Evolutionary conservation across 2,329 filamentous ascomycete species (phyloP), one percentile per base, ranked within the genome.

Genomic region (Colletotrichum plurivorum): DNA sequence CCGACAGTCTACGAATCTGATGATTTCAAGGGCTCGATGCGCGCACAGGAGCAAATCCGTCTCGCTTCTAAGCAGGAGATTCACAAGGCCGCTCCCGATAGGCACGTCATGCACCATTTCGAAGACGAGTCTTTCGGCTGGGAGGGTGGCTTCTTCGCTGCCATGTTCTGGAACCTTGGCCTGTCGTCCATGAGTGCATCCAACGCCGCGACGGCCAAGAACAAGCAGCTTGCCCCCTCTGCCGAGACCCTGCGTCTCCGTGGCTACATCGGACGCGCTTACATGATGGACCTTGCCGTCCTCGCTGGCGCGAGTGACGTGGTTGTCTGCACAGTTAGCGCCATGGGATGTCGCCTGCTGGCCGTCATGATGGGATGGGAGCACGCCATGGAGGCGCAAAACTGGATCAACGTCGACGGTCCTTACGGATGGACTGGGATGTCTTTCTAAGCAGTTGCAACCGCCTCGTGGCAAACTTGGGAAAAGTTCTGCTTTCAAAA

Each of bases 281-380:
- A 96, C 80, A 81, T 94, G 78, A 88, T 97, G 80, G 94, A 97
- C 79, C 81, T 97, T 64, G 89, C 92, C 0, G 91, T 97, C 25
- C 82, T 97, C 52, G 88, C 90, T 0, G 84, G 87, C 31, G 87
- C 89, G 16, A 89, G 88, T 63, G 93, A 96, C 77, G 86, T 84
- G 13, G 85, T 96, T 8, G 87, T 97, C 1, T 97, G 94, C 75
- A 92, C 90, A 3, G 91, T 95, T 25, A 93, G 91, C 73, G 89
- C 90, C 41, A 88, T 86, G 80, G 89, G 89, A 0, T 97, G 94
- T 78, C 87, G 93, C 22, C 75, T 97, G 61, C 78, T 97, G 71
- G 94, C 89, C 2, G 93, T 97, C 48, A 94, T 97, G 91, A 90
- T 96, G 89, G 94, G 94, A 0, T 95, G 93, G 93, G 91, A 95